phyloP scores from a whole-genome alignment of 1,139 yeast species.

The Torulaspora globosa region DNA sequence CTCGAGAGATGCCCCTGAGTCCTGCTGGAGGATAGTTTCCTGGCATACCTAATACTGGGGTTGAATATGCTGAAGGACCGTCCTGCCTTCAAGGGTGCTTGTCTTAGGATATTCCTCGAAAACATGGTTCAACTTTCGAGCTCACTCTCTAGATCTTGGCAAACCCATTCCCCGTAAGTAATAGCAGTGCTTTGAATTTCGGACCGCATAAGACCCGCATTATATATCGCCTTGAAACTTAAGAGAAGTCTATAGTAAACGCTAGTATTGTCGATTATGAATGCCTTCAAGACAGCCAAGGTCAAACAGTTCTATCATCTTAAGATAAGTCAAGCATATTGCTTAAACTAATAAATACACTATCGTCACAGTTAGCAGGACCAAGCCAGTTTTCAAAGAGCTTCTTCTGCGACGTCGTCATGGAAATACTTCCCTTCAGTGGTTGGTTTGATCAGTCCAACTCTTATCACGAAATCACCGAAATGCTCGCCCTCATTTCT shows the following conservation, averaged over 20 bases:
- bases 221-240: not conserved
- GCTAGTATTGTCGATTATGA: too few species aligned
- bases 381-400: conserved; percentile 28
- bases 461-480: conserved; percentile 88
- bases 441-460: conserved; percentile 82
- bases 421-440: conserved; percentile 91
- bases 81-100: not conserved
- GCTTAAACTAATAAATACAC: conserved; percentile 1
- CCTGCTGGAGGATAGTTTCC: not conserved
- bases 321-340: not conserved
- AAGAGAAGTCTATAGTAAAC: not conserved
- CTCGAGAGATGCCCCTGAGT: not conserved
- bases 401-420: conserved; percentile 85
- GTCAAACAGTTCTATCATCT: not conserved
- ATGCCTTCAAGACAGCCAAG: too few species aligned
- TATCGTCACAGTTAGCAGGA: not conserved
- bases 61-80: not conserved
- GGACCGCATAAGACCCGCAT: not conserved
- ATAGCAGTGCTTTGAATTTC: not conserved
- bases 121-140: not conserved
- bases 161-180: too few species aligned
- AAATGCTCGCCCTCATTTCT: conserved; percentile 89
- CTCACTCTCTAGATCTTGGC: not conserved
- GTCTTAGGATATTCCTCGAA: not conserved
- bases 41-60: not conserved